These are phyloP conservation scores for Rubus idaeus DNA, from an alignment of 306 rosid genomes.

Conservation along the genomic window DNA sequence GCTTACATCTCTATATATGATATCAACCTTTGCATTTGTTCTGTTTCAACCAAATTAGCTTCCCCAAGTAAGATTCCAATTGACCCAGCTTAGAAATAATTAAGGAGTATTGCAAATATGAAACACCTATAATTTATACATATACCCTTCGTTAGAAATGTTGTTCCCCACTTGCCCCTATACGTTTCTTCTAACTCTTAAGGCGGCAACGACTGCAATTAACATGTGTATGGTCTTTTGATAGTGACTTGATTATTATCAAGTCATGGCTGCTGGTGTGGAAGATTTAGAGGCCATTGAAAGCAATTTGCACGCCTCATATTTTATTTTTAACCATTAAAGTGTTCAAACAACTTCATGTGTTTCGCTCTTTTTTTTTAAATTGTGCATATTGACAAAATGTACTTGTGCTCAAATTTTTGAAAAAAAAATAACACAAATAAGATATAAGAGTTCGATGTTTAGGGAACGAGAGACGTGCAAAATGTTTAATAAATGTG, in stretches of 20 bases:
- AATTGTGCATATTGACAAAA: background rate
- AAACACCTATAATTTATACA: background rate
- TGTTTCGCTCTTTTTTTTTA: too few relatives aligned
- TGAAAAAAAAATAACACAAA: too few relatives aligned
- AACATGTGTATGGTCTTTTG: background rate
- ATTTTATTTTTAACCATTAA: too few relatives aligned
- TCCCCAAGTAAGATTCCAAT: background rate
- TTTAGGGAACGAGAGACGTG: too few relatives aligned
- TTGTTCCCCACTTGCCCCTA: background rate
- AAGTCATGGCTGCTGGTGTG: background rate
- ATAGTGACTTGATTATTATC: background rate
- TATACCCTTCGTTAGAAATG: background rate
- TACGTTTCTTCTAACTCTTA: background rate
- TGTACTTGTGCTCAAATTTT: too few relatives aligned
- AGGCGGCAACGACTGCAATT: background rate
- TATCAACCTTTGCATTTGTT: background rate
- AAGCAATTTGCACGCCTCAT: background rate
- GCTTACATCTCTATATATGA: background rate
- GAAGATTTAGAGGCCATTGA: background rate
- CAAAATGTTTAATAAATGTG: background rate
- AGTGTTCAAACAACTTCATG: too few relatives aligned
- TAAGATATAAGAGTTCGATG: too few relatives aligned
- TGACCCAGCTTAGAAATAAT: background rate
- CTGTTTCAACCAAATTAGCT: background rate
- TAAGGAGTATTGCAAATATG: background rate